Evolutionary conservation across 2,329 filamentous ascomycete species (phyloP), one percentile per base, ranked within the genome.

Genomic region (Penicillium sclerotigenum): DNA sequence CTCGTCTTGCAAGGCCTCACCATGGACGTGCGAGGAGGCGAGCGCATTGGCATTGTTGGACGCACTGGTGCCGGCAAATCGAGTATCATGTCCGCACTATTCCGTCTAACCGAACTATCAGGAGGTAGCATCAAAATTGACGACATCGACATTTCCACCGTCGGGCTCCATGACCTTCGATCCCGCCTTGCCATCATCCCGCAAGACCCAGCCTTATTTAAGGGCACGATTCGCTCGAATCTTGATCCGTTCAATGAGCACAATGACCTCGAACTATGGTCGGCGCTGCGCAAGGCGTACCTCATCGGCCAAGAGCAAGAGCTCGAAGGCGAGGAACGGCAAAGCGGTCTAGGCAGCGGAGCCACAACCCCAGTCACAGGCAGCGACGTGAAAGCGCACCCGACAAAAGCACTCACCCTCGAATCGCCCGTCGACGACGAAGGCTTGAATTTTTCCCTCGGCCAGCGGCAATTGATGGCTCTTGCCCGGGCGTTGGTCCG

Each of bases 401-500:
- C 45, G 9, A 24, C 22, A 18, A 65, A 59, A 18, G 49, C 53
- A 1, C 57, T 65, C 1, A 64, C 57, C 62, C 87, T 99, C 22
- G 93, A 97, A 74, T 88, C 83, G 16, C 69, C 85, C 2, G 93
- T 97, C 2, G 91, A 97, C 65, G 94, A 97, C 70, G 93, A 97
- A 76, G 94, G 94, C 0, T 82, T 96, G 59, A 97, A 97, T 75
- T 97, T 96, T 79, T 96, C 91, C 0, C 86, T 97, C 10, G 93
- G 93, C 7, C 93, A 97, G 76, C 86, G 94, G 3, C 94, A 97
- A 74, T 84, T 97, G 47, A 96, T 97, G 89, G 94, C 94, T 1
- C 81, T 99, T 1, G 92, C 92, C 0, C 87, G 94, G 0, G 94
- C 94, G 0, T 83, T 99, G 2, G 93, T 97, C 5, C 87, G 93